phyloP scores from a whole-genome alignment of 2,329 filamentous ascomycete species.

The Aphanoascus verrucosus region DNA sequence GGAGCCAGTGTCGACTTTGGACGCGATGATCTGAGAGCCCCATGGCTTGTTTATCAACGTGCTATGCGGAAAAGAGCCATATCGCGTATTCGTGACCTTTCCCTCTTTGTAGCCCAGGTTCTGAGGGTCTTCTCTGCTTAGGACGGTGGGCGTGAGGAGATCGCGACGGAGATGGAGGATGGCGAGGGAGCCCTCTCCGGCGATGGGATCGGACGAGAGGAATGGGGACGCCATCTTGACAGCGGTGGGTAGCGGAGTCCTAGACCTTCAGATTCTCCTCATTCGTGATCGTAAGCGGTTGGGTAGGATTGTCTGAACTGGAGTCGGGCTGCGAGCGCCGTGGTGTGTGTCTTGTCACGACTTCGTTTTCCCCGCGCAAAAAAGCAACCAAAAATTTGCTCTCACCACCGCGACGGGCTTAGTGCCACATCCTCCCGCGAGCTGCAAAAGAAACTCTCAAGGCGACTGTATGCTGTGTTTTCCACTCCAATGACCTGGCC shows the following conservation, averaged over 20 bases:
- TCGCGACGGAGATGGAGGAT: conserved; percentile 85
- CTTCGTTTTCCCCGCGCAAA: conserved; percentile 4
- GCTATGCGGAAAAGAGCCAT: conserved; percentile 78
- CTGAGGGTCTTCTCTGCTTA: conserved; percentile 51
- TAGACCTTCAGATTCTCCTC: background rate
- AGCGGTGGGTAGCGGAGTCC: background rate
- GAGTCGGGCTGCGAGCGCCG: background rate
- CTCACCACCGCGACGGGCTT: background rate
- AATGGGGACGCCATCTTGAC: conserved; percentile 57
- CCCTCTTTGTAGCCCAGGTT: conserved; percentile 65
- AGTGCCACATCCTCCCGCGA: conserved; percentile 1
- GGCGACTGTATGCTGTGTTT: background rate
- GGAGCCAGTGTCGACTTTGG: conserved; percentile 83
- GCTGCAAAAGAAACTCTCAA: background rate
- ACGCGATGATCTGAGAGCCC: conserved; percentile 86
- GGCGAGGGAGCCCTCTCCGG: conserved; percentile 58
- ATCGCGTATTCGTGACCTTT: conserved; percentile 78
- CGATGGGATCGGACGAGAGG: conserved; percentile 55
- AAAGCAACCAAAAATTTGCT: conserved; percentile 4
- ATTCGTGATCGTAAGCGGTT: background rate
- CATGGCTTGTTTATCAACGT: conserved; percentile 69
- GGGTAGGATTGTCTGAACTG: background rate
- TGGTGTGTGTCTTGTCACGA: background rate
- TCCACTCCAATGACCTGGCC: background rate
- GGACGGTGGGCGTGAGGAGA: conserved; percentile 64